Percentiles rank a stretch among this genome's conserved stretches.
Conservation (phyloP, 202 grass and related monocot species). For the Hordeum pubiflorum region DNA sequence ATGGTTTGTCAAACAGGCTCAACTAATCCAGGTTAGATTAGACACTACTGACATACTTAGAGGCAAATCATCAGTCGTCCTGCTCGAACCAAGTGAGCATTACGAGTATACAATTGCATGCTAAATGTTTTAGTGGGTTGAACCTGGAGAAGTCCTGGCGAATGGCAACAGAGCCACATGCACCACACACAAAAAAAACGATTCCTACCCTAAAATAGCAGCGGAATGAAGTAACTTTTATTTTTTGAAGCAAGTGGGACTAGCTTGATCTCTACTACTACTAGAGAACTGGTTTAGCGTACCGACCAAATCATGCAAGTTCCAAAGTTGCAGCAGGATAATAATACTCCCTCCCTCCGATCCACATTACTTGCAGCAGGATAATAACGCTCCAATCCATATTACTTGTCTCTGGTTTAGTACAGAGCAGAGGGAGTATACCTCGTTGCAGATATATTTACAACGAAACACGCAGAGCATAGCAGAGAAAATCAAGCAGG, state of each 20-base stretch:
- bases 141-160: conserved; percentile 2
- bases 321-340: not conserved
- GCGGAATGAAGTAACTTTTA: not conserved
- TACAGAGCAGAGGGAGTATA: no score
- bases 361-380: no score
- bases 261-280: not conserved
- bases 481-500: not conserved
- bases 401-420: no score
- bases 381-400: no score
- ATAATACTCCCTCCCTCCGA: not conserved
- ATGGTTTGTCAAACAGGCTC: conserved; percentile 23
- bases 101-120: conserved; percentile 3
- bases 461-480: not conserved
- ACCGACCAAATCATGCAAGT: not conserved
- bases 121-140: conserved; percentile 18
- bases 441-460: not conserved
- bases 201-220: not conserved
- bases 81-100: conserved; percentile 2
- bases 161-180: conserved; percentile 33
- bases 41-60: not conserved
- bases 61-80: not conserved
- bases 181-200: not conserved
- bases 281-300: not conserved
- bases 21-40: not conserved
- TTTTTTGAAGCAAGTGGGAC: not conserved